Evolutionary conservation across 2,329 filamentous ascomycete genomes (phyloP).

Genomic region (Diaporthe nobilis): DNA sequence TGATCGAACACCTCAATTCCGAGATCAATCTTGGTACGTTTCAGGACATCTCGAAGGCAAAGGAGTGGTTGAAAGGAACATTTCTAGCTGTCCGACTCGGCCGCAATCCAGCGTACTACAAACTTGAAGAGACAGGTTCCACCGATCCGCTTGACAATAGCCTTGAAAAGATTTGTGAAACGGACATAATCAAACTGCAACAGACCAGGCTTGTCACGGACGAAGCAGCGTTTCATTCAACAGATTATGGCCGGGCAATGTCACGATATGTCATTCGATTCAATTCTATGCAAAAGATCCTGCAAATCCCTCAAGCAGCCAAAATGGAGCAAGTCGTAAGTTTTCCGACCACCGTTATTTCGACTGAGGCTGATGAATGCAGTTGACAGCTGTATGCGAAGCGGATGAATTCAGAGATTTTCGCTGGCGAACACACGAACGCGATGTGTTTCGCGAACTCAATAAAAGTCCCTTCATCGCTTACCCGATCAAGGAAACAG

Average conservation of each 20-base stretch:
- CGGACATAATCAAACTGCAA: constrained; percentile 76
- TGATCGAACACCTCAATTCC: constrained; percentile 88
- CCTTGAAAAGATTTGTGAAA: constrained; percentile 79
- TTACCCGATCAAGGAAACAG: constrained; percentile 77
- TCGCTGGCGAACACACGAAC: constrained; percentile 79
- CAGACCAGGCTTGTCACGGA: constrained; percentile 69
- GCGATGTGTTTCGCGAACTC: constrained; percentile 77
- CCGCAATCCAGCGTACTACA: constrained; percentile 79
- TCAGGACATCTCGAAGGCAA: constrained; percentile 73
- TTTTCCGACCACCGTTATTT: constrained; percentile 34
- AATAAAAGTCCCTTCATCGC: constrained; percentile 79
- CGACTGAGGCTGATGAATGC: constrained; percentile 29
- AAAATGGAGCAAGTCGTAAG: constrained; percentile 78
- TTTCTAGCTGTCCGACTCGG: constrained; percentile 83
- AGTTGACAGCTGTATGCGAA: constrained; percentile 78
- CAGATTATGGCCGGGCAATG: constrained; percentile 84
- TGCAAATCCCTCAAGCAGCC: constrained; percentile 72
- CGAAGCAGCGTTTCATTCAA: constrained; percentile 68
- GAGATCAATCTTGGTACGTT: constrained; percentile 85
- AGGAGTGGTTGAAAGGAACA: constrained; percentile 81
- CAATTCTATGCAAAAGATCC: constrained; percentile 81
- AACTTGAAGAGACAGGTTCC: constrained; percentile 67
- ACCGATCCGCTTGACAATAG: constrained; percentile 68
- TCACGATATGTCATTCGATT: constrained; percentile 86
- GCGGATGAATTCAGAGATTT: constrained; percentile 81